Evolutionary conservation across 2,329 filamentous ascomycete species (phyloP).

Genomic region (Penicillium sp.): DNA sequence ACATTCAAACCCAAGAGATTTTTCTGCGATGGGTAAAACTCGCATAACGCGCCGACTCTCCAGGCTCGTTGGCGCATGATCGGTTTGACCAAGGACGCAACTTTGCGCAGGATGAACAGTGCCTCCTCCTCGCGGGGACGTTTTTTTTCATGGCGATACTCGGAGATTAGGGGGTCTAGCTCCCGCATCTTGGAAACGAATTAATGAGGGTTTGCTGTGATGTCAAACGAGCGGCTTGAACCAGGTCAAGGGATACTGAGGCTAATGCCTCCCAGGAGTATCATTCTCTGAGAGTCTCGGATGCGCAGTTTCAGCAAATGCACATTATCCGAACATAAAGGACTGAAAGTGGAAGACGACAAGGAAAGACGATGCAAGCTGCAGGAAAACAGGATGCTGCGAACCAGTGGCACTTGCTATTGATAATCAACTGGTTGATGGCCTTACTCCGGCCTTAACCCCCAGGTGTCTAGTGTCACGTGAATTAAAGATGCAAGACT

Average conservation of each 20-base stretch:
- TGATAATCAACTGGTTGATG: constrained; percentile 13
- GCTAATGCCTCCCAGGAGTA: neutral
- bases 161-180: constrained; percentile 51
- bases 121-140: constrained; percentile 55
- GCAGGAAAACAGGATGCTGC: neutral
- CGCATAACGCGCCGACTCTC: constrained; percentile 75
- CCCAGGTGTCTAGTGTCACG: neutral
- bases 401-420: constrained; percentile 6
- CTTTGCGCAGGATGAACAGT: constrained; percentile 68
- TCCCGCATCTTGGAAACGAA: constrained; percentile 41
- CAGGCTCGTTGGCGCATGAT: constrained; percentile 88
- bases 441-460: neutral
- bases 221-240: neutral
- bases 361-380: neutral
- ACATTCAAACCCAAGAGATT: constrained; percentile 81
- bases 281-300: constrained; percentile 7
- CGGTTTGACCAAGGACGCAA: constrained; percentile 88
- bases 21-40: constrained; percentile 77
- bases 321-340: constrained; percentile 4
- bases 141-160: constrained; percentile 57
- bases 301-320: neutral
- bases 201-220: neutral
- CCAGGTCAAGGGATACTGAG: neutral
- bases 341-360: neutral
- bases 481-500: neutral